Evolutionary conservation across 2,329 filamentous ascomycete genomes (phyloP).

Genomic region (Lachnellula arida): DNA sequence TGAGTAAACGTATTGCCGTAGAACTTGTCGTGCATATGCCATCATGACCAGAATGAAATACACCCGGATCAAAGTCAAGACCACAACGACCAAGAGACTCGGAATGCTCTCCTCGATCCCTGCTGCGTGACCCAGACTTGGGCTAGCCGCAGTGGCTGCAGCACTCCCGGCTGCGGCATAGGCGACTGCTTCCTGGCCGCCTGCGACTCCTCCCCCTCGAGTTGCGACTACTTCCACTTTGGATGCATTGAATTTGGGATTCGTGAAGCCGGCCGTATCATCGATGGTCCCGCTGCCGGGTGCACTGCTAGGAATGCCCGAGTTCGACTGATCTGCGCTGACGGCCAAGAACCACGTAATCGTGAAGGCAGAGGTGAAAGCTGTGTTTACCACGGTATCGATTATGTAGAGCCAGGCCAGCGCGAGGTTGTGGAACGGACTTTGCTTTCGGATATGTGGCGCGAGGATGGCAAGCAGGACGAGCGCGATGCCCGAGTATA

Average conservation of each 20-base stretch:
- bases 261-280: constrained; percentile 61
- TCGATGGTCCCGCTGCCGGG: constrained; percentile 43
- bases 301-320: constrained; percentile 36
- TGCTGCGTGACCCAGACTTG: constrained; percentile 58
- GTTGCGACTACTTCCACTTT: constrained; percentile 49
- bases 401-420: constrained; percentile 83
- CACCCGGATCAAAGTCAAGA: constrained; percentile 68
- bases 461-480: constrained; percentile 64
- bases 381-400: constrained; percentile 75
- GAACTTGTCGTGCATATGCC: constrained; percentile 71
- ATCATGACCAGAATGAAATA: constrained; percentile 85
- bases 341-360: constrained; percentile 82
- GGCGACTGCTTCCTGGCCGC: constrained; percentile 50
- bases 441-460: constrained; percentile 74
- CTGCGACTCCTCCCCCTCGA: constrained; percentile 39
- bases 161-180: constrained; percentile 36
- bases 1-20: constrained; percentile 63
- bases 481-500: constrained; percentile 75
- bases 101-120: constrained; percentile 63
- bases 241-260: constrained; percentile 55
- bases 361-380: constrained; percentile 78
- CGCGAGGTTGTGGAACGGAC: constrained; percentile 71
- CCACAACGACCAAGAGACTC: constrained; percentile 71
- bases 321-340: constrained; percentile 33
- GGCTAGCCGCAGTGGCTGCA: constrained; percentile 34